A percentile compares a stretch with the other conserved stretches of the same genome.
Evolutionary conservation across 2,329 filamentous ascomycete genomes (phyloP).

Genomic region (Aspergillus quadricinctus): DNA sequence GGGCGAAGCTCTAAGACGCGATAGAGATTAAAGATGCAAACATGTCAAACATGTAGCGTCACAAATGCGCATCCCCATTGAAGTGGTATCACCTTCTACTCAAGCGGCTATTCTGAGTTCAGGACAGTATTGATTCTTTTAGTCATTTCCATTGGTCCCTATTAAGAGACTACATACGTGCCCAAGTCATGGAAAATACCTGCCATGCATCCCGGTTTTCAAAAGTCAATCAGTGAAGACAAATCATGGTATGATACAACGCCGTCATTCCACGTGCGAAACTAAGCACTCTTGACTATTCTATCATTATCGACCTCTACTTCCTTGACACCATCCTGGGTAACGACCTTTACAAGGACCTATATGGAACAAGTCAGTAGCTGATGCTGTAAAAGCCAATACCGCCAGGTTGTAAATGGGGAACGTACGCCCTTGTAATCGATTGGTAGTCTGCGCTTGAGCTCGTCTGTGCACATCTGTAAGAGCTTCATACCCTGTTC

Average conservation of each 20-base stretch:
- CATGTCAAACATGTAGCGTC: slow-evolving; percentile 22
- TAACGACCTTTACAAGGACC: slow-evolving; percentile 77
- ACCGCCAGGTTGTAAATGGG: not conserved
- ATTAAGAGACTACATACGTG: slow-evolving; percentile 12
- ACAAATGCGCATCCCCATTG: not conserved
- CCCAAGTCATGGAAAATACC: slow-evolving; percentile 16
- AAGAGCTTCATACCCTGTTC: slow-evolving; percentile 89
- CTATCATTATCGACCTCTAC: slow-evolving; percentile 81
- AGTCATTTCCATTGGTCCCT: slow-evolving; percentile 16
- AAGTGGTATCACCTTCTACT: not conserved
- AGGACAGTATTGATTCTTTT: not conserved
- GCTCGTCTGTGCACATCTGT: slow-evolving; percentile 90
- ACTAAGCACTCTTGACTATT: slow-evolving; percentile 45
- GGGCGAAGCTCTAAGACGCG: slow-evolving; percentile 15
- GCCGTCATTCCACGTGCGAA: slow-evolving; percentile 24
- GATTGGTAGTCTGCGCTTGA: slow-evolving; percentile 93
- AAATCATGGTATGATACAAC: slow-evolving; percentile 29
- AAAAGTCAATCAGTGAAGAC: slow-evolving; percentile 23
- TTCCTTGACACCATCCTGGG: slow-evolving; percentile 85
- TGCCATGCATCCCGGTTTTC: slow-evolving; percentile 22
- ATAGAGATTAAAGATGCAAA: slow-evolving; percentile 21
- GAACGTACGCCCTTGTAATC: slow-evolving; percentile 90
- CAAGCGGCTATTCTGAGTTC: not conserved
- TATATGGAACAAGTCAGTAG: slow-evolving; percentile 29
- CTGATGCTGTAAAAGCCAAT: not conserved